Base-by-base conservation (phyloP, 2,329 filamentous ascomycete genomes). In the Sporothrix euskadiensis region DNA sequence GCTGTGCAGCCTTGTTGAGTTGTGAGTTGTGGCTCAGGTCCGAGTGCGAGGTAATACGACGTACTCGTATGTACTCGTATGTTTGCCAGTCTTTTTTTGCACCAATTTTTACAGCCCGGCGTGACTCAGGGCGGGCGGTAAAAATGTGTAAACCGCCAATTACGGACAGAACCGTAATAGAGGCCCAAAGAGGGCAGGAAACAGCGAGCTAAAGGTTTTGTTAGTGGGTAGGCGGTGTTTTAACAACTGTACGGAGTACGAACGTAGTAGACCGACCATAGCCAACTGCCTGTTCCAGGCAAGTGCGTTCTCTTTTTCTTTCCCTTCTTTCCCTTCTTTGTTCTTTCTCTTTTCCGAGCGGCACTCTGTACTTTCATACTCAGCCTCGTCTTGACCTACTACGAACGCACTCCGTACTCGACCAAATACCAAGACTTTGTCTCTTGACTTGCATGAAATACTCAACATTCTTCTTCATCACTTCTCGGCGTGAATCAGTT, bases 211-310 rank as follows among this genome's bases (percentile, higher is more conserved):
- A 35, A 35, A 35, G 8, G 35, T 1, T 26, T 26, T 26, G 26
- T 26, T 26, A 26, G 26, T 26, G 26, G 26, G 26, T 26, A 26
- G 26, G 26, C 26, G 26, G 26, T 26, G 26, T 1, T 26, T 2
- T 26, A 26, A 26, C 26, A 26, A 26, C 26, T 26, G 26, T 26
- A 26, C 26, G 26, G 26, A 26, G 47, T n/a, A 41, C 6, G 39
- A 41, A 41, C 47, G 26, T 26, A 35, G 35, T 35, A 35, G 22
- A n/a, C 52, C 5, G 14, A 35, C 56, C 56, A 14, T 59, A 63
- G 35, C 59, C 59, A 63, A 63, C 59, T 63, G 59, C 59, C 59
- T 63, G 44, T 41, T 63, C 59, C 8, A 63, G 59, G 4, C 56
- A 59, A 59, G 57, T 61, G 57, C 57, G 1, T 16, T 7, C 10